These are phyloP conservation scores for Pigoraptor vietnamica DNA, from an alignment of 78 protist genomes.

Conservation along the genomic window DNA sequence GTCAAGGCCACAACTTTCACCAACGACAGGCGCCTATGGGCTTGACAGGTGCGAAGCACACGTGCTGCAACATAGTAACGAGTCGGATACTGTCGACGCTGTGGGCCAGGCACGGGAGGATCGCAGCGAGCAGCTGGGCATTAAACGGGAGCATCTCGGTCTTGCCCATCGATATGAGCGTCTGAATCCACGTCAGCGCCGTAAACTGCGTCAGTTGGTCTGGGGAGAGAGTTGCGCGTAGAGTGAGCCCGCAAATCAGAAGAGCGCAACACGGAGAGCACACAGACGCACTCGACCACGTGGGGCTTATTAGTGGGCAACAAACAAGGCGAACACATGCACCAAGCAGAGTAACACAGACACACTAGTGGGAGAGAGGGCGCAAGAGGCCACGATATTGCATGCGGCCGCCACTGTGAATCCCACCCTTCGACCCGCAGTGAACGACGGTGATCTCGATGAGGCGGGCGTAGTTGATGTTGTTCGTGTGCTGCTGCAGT, in stretches of 20 bases:
- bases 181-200: slow-evolving; percentile 74
- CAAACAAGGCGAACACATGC: not conserved
- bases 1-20: too few species aligned
- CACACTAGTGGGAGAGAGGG: too few species aligned
- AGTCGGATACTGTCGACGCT: not conserved
- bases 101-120: slow-evolving; percentile 51
- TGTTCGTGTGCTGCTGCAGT: slow-evolving; percentile 37
- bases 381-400: too few species aligned
- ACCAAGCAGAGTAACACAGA: not conserved
- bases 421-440: slow-evolving; percentile 1
- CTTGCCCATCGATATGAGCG: slow-evolving; percentile 52
- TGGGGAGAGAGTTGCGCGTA: not conserved
- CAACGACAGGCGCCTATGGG: too few species aligned
- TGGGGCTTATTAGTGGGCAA: not conserved
- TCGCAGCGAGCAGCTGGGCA: slow-evolving; percentile 49
- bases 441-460: slow-evolving; percentile 36
- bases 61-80: too few species aligned
- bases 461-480: slow-evolving; percentile 53
- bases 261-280: not conserved
- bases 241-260: not conserved
- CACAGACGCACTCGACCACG: not conserved
- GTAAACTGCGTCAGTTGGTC: slow-evolving; percentile 56
- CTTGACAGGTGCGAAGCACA: too few species aligned
- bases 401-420: too few species aligned
- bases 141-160: slow-evolving; percentile 39